Conservation (phyloP, 768 basidiomycete species). For the Lactifluus volemus region DNA sequence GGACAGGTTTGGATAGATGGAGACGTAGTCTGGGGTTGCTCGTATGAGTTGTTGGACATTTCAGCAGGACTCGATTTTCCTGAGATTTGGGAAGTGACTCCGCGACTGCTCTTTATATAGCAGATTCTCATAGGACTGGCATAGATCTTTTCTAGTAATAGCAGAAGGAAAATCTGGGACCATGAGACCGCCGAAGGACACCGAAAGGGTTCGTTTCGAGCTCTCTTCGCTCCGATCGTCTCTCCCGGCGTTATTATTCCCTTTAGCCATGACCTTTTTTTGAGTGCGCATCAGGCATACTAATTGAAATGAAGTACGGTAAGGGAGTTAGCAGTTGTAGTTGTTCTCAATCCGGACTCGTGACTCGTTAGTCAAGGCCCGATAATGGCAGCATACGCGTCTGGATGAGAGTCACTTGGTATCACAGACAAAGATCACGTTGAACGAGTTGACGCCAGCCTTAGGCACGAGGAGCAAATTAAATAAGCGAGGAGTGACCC, state of each 20-base stretch:
- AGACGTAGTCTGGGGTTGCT: not conserved
- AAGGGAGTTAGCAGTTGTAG: not conserved
- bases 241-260: not conserved
- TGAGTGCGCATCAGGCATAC: not conserved
- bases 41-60: not conserved
- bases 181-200: not conserved
- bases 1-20: not conserved
- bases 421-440: not conserved
- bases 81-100: not conserved
- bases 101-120: not conserved
- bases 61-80: not conserved
- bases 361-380: not conserved
- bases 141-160: not conserved
- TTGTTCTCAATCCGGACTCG: not conserved
- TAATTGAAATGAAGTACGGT: not conserved
- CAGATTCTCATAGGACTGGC: not conserved
- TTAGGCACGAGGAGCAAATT: not conserved
- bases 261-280: not conserved
- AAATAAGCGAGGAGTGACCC: not conserved
- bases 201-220: not conserved
- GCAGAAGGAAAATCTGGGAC: not conserved
- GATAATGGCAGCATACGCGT: not conserved
- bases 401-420: not conserved
- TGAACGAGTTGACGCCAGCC: no score
- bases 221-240: not conserved